Percentiles rank a stretch among this genome's conserved stretches.
Conservation (phyloP, 2,329 filamentous ascomycete genomes). For the Aspergillus pseudoviridinutans region DNA sequence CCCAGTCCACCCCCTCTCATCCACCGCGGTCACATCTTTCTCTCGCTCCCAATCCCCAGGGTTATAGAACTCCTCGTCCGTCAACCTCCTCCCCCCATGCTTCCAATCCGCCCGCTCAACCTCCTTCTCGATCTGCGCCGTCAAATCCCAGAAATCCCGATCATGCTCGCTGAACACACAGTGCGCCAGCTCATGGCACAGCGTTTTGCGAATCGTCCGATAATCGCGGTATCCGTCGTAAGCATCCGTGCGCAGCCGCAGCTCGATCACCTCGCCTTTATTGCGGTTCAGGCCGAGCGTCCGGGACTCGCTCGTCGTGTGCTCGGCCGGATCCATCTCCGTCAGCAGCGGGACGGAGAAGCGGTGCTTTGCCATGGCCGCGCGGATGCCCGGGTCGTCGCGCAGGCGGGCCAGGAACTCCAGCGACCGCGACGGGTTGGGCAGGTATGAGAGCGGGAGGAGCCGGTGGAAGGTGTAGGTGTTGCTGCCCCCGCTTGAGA, state of each 20-base stretch:
- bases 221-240: conserved; percentile 94
- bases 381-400: conserved; percentile 78
- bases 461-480: conserved; percentile 82
- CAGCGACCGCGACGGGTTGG: conserved; percentile 66
- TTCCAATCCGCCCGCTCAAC: conserved; percentile 78
- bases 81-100: conserved; percentile 62
- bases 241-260: conserved; percentile 85
- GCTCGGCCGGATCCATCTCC: conserved; percentile 86
- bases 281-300: conserved; percentile 87
- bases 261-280: conserved; percentile 80
- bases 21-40: conserved; percentile 52
- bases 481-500: conserved; percentile 45
- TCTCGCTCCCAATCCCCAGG: conserved; percentile 52
- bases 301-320: conserved; percentile 78
- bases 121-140: conserved; percentile 80
- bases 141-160: conserved; percentile 83
- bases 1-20: conserved; percentile 73
- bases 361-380: conserved; percentile 76
- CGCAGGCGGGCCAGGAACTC: conserved; percentile 71
- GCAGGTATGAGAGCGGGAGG: conserved; percentile 71
- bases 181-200: conserved; percentile 94
- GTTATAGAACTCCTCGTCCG: conserved; percentile 56
- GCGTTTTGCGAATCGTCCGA: conserved; percentile 80
- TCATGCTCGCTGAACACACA: conserved; percentile 86
- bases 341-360: conserved; percentile 84